Evolutionary conservation across 2,329 filamentous ascomycete genomes (phyloP), one percentile per base, ranked within the genome.

Genomic region (Teratosphaeria viscida): DNA sequence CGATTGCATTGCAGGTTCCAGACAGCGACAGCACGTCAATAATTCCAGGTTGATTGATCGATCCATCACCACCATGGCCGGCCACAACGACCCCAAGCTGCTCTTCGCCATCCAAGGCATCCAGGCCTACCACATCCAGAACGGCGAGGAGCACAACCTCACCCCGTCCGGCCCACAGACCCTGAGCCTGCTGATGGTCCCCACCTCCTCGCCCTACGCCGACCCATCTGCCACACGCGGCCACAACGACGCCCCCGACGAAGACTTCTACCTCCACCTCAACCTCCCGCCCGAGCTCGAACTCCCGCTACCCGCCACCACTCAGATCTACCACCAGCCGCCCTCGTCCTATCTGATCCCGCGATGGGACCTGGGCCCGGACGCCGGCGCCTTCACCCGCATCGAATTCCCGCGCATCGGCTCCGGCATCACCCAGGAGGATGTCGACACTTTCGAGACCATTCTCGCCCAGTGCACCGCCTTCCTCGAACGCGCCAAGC

Each of bases 391-490:
- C 19, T 97, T 97, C 71, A 96, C 92, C 23, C 83, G 91, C 59
- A 90, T 99, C 70, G 88, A 96, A 72, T 97, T 99, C 66, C 92
- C 92, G 0, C 62, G 63, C 11, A 78, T 88, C 27, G 89, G 89
- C 23, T 85, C 80, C 61, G 85, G 89, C 0, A 87, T 89, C 29
- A 83, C 89, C 1, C 91, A 96, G 73, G 92, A 97, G 72, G 92
- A 96, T 72, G 81, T 95, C 52, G 91, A 96, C 71, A 97, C 92
- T 0, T 97, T 96, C 70, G 92, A 97, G 78, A 96, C 92, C 2
- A 97, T 97, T 64, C 81, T 97, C 56, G 92, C 92, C n/a, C 91
- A 97, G 76, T 97, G 92, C 75, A 97, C 92, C 2, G 90, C 92
- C 1, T 97, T 99, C 73, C 82, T 96, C 4, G 92, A 97, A 74